phyloP scores from a whole-genome alignment of 2,329 filamentous ascomycete species.

The Paracorniculantispora psalliotae region DNA sequence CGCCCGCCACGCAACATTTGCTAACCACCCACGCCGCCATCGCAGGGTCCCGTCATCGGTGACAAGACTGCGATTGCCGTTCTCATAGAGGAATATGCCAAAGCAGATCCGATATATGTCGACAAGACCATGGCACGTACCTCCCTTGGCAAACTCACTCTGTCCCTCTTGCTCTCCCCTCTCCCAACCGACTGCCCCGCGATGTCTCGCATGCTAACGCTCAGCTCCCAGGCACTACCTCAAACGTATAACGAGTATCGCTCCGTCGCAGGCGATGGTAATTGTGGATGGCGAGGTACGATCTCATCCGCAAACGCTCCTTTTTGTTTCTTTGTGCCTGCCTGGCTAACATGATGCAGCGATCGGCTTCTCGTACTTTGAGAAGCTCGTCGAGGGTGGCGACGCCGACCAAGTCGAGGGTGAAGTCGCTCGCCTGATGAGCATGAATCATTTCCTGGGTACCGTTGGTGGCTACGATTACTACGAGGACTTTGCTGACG shows the following conservation, averaged over 20 bases:
- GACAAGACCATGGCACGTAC: constrained; percentile 76
- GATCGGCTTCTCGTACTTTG: constrained; percentile 89
- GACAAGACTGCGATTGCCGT: constrained; percentile 69
- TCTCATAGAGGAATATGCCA: constrained; percentile 81
- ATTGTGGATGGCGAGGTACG: constrained; percentile 97
- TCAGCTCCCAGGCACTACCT: constrained; percentile 60
- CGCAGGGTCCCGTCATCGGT: constrained; percentile 79
- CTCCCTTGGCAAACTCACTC: neutral
- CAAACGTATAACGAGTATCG: constrained; percentile 84
- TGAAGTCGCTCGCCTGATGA: constrained; percentile 68
- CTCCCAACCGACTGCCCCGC: neutral
- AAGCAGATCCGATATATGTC: constrained; percentile 78
- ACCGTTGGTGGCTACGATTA: constrained; percentile 66
- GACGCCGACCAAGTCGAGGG: constrained; percentile 60
- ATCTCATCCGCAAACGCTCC: constrained; percentile 12
- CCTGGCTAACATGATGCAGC: constrained; percentile 47
- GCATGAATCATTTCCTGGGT: constrained; percentile 65
- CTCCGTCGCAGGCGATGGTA: constrained; percentile 84
- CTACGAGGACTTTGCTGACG: constrained; percentile 77
- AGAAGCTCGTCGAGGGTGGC: constrained; percentile 67
- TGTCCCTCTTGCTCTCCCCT: too few relatives aligned
- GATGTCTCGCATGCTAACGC: constrained; percentile 1
- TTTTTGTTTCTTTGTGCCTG: too few relatives aligned
- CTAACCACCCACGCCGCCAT: neutral
- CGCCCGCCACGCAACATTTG: constrained; percentile 4